Evolutionary conservation across 257 asterid genomes (phyloP).

Genomic region (Haberlea rhodopensis): DNA sequence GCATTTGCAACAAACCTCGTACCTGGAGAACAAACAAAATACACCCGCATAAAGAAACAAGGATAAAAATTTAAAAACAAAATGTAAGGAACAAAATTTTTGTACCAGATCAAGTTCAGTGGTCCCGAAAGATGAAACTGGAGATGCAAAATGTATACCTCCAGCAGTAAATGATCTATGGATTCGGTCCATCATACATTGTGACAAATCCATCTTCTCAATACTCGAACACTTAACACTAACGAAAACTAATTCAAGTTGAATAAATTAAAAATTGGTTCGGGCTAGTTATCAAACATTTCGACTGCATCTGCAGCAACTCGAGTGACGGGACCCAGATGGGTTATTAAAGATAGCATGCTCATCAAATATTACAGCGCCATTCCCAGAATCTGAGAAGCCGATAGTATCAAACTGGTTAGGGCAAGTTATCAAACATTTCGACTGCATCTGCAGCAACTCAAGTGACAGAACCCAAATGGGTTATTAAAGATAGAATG

Average conservation of each 20-base stretch:
- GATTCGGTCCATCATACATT: constrained; percentile 49
- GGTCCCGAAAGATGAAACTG: constrained; percentile 51
- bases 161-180: constrained; percentile 56
- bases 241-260: background rate
- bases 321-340: too few relatives aligned
- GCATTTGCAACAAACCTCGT: constrained; percentile 77
- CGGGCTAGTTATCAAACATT: constrained; percentile 35
- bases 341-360: too few relatives aligned
- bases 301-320: constrained; percentile 3
- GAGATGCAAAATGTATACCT: constrained; percentile 66
- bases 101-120: constrained; percentile 81
- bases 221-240: constrained; percentile 20
- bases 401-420: background rate
- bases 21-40: constrained; percentile 41
- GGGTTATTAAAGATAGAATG: too few relatives aligned
- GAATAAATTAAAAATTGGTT: constrained; percentile 1
- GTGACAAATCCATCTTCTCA: constrained; percentile 56
- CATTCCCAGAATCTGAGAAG: too few relatives aligned
- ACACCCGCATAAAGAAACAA: background rate
- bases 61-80: background rate
- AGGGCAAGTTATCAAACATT: constrained; percentile 35
- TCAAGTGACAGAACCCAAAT: too few relatives aligned
- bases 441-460: constrained; percentile 3
- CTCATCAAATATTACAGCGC: too few relatives aligned
- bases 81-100: background rate